These are phyloP conservation scores for Populus hybrid DNA, from an alignment of 441 rosid genomes.

Conservation along the genomic window DNA sequence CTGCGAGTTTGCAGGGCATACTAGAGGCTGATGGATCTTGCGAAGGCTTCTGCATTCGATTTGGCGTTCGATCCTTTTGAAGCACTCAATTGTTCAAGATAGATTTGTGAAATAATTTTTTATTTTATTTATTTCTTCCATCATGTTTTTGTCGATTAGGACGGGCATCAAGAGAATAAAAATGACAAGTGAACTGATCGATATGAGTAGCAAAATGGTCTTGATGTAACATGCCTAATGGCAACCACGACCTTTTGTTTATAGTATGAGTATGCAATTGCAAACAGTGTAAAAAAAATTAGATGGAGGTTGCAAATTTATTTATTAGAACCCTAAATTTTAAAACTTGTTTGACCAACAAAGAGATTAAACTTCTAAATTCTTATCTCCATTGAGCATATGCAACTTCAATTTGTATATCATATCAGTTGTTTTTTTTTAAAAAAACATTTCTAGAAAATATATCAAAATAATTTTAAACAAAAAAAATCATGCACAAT, in stretches of 20 bases:
- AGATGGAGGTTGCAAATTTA: not conserved
- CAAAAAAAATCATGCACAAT: too few species aligned
- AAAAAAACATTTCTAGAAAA: too few species aligned
- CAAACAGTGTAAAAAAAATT: not conserved
- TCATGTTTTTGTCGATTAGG: constrained; percentile 17
- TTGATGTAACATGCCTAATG: too few species aligned
- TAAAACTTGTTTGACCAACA: not conserved
- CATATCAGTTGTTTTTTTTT: too few species aligned
- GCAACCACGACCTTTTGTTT: not conserved
- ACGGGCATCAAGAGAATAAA: constrained; percentile 8
- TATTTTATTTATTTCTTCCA: not conserved
- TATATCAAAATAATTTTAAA: too few species aligned
- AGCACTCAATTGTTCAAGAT: constrained; percentile 46
- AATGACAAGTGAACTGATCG: not conserved
- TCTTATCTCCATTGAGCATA: not conserved
- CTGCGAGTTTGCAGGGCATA: constrained; percentile 43
- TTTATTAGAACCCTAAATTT: not conserved
- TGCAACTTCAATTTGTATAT: too few species aligned
- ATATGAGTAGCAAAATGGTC: not conserved
- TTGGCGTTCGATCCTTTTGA: constrained; percentile 60
- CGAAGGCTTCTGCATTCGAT: constrained; percentile 80
- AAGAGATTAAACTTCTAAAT: not conserved
- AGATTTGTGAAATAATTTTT: constrained; percentile 31
- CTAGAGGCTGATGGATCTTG: constrained; percentile 85
- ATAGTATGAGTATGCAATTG: not conserved